Conservation (phyloP, 345 rosid species). For the Citrus sp. region DNA sequence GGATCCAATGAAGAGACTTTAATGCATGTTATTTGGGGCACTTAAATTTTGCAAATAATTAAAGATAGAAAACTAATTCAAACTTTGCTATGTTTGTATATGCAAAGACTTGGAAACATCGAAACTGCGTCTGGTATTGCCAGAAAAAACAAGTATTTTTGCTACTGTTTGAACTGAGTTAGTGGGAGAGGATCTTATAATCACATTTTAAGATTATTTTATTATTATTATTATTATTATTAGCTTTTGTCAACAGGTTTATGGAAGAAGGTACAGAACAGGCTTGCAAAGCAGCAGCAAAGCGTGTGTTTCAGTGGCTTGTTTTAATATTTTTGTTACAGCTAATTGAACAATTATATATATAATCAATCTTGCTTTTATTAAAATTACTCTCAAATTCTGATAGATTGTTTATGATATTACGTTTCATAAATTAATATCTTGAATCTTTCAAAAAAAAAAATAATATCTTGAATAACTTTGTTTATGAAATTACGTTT, state of each 20-base stretch:
- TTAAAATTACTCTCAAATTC: too few species aligned
- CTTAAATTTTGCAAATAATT: not conserved
- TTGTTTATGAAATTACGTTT: too few species aligned
- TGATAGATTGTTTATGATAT: too few species aligned
- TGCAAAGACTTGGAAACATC: not conserved
- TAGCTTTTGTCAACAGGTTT: not conserved
- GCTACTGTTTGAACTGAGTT: not conserved
- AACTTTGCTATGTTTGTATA: not conserved
- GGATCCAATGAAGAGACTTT: constrained; percentile 27
- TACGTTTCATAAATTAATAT: too few species aligned
- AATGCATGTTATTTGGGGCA: not conserved
- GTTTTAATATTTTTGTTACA: not conserved
- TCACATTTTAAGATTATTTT: not conserved
- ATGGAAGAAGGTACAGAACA: not conserved
- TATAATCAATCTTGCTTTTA: not conserved
- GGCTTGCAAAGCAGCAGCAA: not conserved
- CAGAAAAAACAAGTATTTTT: not conserved
- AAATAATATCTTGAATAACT: too few species aligned
- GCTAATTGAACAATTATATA: not conserved
- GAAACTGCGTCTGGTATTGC: not conserved
- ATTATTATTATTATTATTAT: not conserved
- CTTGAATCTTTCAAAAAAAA: too few species aligned
- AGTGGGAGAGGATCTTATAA: not conserved
- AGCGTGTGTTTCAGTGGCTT: not conserved
- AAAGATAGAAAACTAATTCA: not conserved